These are phyloP conservation scores for Actinomortierella wolfii DNA, from an alignment of 371 early-diverging fungal species.

Conservation along the genomic window DNA sequence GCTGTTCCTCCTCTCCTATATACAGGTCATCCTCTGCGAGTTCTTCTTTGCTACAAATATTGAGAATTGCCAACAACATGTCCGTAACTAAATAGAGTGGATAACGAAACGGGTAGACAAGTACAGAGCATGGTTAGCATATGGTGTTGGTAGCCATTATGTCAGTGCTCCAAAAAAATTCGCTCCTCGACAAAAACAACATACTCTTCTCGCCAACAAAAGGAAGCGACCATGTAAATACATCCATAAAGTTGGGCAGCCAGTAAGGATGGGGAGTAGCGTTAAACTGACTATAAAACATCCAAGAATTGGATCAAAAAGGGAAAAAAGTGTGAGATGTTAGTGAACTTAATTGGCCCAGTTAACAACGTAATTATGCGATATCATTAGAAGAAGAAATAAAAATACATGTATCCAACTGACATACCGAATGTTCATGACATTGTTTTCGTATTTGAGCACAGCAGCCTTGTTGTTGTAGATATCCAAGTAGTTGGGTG, in stretches of 20 bases:
- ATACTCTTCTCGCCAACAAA: conserved; percentile 98
- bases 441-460: conserved; percentile 94
- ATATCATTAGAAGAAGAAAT: neutral
- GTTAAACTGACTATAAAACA: conserved; percentile 50
- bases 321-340: neutral
- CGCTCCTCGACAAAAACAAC: neutral
- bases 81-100: conserved; percentile 73
- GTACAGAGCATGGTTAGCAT: neutral
- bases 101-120: neutral
- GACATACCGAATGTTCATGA: conserved; percentile 96
- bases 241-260: conserved; percentile 97
- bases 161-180: neutral
- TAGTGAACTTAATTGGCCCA: neutral
- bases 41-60: conserved; percentile 86
- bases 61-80: conserved; percentile 92
- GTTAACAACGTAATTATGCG: neutral
- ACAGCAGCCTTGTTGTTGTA: conserved; percentile 99
- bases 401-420: too few relatives aligned
- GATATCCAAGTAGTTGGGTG: conserved; percentile 96
- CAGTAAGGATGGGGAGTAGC: conserved; percentile 95
- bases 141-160: neutral
- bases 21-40: conserved; percentile 56
- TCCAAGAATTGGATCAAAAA: neutral
- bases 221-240: conserved; percentile 97
- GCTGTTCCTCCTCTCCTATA: conserved; percentile 12